These are phyloP conservation scores for Pseudocercospora musae DNA, from an alignment of 2,329 filamentous ascomycete species.

Conservation along the genomic window DNA sequence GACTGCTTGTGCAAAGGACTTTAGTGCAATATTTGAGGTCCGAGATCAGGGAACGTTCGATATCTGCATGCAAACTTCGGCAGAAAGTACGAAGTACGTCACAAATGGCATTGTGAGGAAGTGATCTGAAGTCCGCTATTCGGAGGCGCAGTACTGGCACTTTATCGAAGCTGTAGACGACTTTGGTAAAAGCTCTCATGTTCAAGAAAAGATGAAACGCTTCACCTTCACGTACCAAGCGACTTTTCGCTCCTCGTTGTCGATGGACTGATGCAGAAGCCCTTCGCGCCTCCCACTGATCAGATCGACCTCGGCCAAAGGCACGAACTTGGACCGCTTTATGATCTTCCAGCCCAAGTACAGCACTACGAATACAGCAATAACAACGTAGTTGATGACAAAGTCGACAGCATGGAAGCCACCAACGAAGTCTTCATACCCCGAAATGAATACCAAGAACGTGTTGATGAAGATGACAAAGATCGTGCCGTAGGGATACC, in stretches of 20 bases:
- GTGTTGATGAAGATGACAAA: constrained; percentile 68
- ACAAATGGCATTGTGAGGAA: constrained; percentile 2
- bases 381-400: constrained; percentile 62
- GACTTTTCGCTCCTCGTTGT: neutral
- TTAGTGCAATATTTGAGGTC: neutral
- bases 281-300: constrained; percentile 7
- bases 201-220: constrained; percentile 1
- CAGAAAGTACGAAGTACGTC: neutral
- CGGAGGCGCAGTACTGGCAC: neutral
- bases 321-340: constrained; percentile 38
- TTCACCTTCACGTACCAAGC: constrained; percentile 1
- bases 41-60: neutral
- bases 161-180: too few relatives aligned
- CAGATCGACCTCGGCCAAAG: constrained; percentile 42
- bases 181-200: neutral
- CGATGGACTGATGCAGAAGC: neutral
- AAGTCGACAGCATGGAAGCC: constrained; percentile 44
- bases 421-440: constrained; percentile 47
- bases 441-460: constrained; percentile 65
- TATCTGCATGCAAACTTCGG: neutral
- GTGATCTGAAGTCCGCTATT: neutral
- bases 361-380: constrained; percentile 61
- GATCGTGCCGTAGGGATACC: constrained; percentile 63
- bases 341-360: constrained; percentile 59
- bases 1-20: constrained; percentile 4